Evolutionary conservation across 352 stramenopile species (phyloP), one percentile per base, ranked within the genome.

Genomic region (Globisporangium uncinulatum): DNA sequence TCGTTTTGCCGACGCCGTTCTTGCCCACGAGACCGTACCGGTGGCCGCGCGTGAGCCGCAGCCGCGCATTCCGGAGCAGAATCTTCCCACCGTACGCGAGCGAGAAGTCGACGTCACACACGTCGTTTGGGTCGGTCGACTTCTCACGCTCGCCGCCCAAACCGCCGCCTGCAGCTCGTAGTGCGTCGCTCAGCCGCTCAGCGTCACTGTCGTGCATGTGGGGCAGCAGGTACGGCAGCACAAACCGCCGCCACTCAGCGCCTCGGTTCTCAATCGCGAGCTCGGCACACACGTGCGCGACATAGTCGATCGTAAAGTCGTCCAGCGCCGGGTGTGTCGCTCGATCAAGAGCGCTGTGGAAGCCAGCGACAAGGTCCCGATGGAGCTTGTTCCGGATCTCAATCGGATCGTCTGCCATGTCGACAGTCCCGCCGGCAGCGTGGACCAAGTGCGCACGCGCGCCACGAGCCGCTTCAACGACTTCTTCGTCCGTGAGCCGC

Each of bases 11-110:
- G 65, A 75, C 88, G 69, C 85, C 83, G 76, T 96, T 94, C 19
- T 92, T 92, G 42, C 96, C 96, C 62, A 96, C 97, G 20, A 98
- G 78, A 79, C 95, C 94, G 79, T 98, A 97, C 73, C 87, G 83
- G 70, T 96, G 86, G 19, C 89, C 89, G 75, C 91, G 87, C 72
- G 94, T 94, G 11, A 97, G 76, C 53, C 87, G 87, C 57, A 97
- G 82, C 62, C 92, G 87, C 6, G 89, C 89, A 69, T 94, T 92
- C 71, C 96, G 94, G 31, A 97, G 71, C 62, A 97, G 62, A 61
- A 96, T 94, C 76, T 95, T 96, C 72, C 91, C 89, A 84, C 86
- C 88, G 71, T 97, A 95, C 6, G 97, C 97, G 51, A 99, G 87
- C 61, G 97, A 99, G 77, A 99, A 99, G 34, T 39, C 34, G 34